Base-by-base conservation (phyloP, 441 rosid species). In the Populus tomentosa region DNA sequence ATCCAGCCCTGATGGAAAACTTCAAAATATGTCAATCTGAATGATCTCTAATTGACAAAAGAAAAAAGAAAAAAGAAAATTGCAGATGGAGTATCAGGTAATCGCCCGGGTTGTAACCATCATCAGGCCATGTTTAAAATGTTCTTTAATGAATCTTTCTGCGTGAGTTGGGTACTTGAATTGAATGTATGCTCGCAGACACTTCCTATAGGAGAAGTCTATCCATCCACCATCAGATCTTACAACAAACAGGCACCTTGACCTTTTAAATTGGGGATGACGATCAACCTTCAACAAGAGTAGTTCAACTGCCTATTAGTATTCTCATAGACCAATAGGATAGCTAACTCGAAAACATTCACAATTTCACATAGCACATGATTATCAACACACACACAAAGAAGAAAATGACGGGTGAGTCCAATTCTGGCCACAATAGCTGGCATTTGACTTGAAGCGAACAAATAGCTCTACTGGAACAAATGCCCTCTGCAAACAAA, bases 181-280 rank as follows among this genome's bases (percentile, higher is more conserved):
- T 84, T 87, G 90, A 75, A 91, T 82, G 73, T 94, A 92, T 35
- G 88, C 93, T 80, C 89, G 88, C 77, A 94, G 85, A 82, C 98
- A 91, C 77, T 94, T 94, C 80, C 88, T 94, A 83, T 92, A 94
- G 2, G 97, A 94, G 83, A 94, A 92, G 84, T 92, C 97, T 77
- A 94, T 91, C 90, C 94, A 94, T 72, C 85, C 89, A 82, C 94
- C 98, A 80, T 91, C 97, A 4, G 89, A 89, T 84, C 96, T 90
- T 73, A 91, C 92, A 30, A 91, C 94, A 82, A 89, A 94, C 71
- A 92, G 86, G 78, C 97, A 91, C 82, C 97, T 91, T 72, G 94
- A 89, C 18, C 78, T 81, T 82, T 90, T 88, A 74, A 90, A 92
- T 21, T 86, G 92, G 33, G 95, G 94, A 84, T 94, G 97, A 56